Conservation (phyloP, 768 basidiomycete genomes). For the Trametes cingulata region DNA sequence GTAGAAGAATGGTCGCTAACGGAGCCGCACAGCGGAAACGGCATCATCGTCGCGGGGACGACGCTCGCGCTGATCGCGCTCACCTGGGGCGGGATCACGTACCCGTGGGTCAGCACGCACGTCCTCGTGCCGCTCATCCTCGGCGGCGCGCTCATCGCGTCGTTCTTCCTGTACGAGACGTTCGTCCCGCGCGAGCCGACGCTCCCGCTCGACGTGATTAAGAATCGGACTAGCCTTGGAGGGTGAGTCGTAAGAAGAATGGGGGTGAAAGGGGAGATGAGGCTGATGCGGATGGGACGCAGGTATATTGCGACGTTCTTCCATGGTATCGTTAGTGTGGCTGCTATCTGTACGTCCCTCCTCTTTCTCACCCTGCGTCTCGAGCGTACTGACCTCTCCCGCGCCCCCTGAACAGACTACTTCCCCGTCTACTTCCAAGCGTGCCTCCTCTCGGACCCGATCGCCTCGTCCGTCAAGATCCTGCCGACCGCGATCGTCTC, state of each 20-base stretch:
- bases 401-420: slow-evolving; percentile 47
- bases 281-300: slow-evolving; percentile 1
- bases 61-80: slow-evolving; percentile 25
- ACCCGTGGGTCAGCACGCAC: slow-evolving; percentile 33
- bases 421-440: slow-evolving; percentile 48
- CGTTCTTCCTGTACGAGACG: slow-evolving; percentile 28
- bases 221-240: slow-evolving; percentile 12
- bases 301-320: slow-evolving; percentile 34
- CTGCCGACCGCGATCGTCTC: slow-evolving; percentile 30
- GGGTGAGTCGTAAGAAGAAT: too few species aligned
- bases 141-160: slow-evolving; percentile 34
- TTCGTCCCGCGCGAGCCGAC: slow-evolving; percentile 11
- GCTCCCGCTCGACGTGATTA: slow-evolving; percentile 8
- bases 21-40: slow-evolving; percentile 25
- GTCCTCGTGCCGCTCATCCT: slow-evolving; percentile 40
- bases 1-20: background rate
- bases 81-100: slow-evolving; percentile 39
- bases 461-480: slow-evolving; percentile 27
- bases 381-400: slow-evolving; percentile 10
- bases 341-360: slow-evolving; percentile 29
- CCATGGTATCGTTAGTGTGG: slow-evolving; percentile 16
- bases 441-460: slow-evolving; percentile 36
- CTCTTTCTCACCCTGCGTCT: background rate
- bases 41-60: slow-evolving; percentile 26
- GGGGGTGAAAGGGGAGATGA: too few species aligned